These are phyloP conservation scores for Zoysia pacifica DNA, from an alignment of 176 grass and related monocot genomes.

Conservation along the genomic window DNA sequence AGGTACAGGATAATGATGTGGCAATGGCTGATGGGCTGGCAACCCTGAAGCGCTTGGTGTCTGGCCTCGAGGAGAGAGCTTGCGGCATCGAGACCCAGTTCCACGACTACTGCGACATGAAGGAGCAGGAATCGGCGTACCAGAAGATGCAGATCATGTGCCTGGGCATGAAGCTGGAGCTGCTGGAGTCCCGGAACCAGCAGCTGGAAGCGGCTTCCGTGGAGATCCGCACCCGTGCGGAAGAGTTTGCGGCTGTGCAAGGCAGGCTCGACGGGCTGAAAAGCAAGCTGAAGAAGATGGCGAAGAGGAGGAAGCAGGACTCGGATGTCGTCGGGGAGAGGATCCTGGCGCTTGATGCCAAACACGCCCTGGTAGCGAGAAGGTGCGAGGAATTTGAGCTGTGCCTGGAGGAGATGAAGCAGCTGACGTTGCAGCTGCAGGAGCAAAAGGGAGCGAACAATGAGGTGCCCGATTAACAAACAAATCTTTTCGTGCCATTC, in stretches of 20 bases:
- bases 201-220: slow-evolving; percentile 45
- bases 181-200: slow-evolving; percentile 64
- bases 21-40: slow-evolving; percentile 42
- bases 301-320: slow-evolving; percentile 40
- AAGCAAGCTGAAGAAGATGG: slow-evolving; percentile 51
- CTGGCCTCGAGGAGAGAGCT: slow-evolving; percentile 46
- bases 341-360: slow-evolving; percentile 44
- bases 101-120: slow-evolving; percentile 62
- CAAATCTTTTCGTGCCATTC: background rate
- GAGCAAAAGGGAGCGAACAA: slow-evolving; percentile 46
- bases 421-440: slow-evolving; percentile 43
- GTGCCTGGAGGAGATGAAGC: slow-evolving; percentile 53
- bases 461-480: slow-evolving; percentile 13
- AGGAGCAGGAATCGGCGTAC: slow-evolving; percentile 66
- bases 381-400: slow-evolving; percentile 50
- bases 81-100: slow-evolving; percentile 51
- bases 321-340: slow-evolving; percentile 29
- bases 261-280: background rate
- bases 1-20: slow-evolving; percentile 5
- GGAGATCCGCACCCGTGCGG: slow-evolving; percentile 24
- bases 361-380: slow-evolving; percentile 43
- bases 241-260: slow-evolving; percentile 39
- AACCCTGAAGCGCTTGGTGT: slow-evolving; percentile 51
- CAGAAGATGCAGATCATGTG: slow-evolving; percentile 97
- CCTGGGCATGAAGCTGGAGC: slow-evolving; percentile 80